A percentile compares a stretch with the other conserved stretches of the same genome.
Conservation (phyloP, 352 stramenopile species). For the Pythium rhizo-oryzae region DNA sequence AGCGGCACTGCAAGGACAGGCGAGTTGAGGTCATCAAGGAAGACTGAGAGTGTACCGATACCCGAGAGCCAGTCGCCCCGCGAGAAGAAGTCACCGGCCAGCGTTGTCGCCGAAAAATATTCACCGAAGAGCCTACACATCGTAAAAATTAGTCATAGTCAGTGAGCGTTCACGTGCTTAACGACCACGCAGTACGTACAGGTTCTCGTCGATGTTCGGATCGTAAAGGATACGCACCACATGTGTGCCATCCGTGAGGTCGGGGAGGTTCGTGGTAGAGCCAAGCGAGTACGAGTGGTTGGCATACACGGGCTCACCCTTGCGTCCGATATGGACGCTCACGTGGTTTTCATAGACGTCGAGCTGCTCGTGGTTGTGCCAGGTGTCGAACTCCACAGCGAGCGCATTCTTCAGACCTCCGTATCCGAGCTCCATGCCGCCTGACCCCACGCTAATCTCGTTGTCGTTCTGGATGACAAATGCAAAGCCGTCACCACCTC, state of each 20-base stretch:
- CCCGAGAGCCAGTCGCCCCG: constrained; percentile 59
- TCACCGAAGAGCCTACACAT: constrained; percentile 54
- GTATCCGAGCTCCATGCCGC: constrained; percentile 86
- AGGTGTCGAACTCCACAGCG: constrained; percentile 93
- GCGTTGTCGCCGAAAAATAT: constrained; percentile 52
- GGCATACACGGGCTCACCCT: constrained; percentile 38
- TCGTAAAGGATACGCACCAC: constrained; percentile 76
- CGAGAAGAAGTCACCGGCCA: constrained; percentile 71
- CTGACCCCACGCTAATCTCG: constrained; percentile 59
- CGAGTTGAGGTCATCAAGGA: constrained; percentile 81
- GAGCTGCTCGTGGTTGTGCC: constrained; percentile 86
- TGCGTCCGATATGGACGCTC: constrained; percentile 73
- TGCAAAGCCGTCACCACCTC: constrained; percentile 72
- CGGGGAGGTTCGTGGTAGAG: constrained; percentile 64
- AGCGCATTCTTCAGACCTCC: constrained; percentile 84
- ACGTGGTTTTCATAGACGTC: constrained; percentile 94
- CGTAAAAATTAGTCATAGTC: neutral
- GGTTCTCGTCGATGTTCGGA: constrained; percentile 63
- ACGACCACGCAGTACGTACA: constrained; percentile 40
- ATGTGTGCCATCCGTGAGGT: constrained; percentile 80
- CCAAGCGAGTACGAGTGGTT: constrained; percentile 83
- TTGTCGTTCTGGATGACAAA: constrained; percentile 88
- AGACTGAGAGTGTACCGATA: constrained; percentile 83
- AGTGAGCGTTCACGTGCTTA: neutral
- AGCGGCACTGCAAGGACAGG: constrained; percentile 84